Evolutionary conservation across 1,284 basidiomycete species (phyloP).

Genomic region (Inonotus hispidus): DNA sequence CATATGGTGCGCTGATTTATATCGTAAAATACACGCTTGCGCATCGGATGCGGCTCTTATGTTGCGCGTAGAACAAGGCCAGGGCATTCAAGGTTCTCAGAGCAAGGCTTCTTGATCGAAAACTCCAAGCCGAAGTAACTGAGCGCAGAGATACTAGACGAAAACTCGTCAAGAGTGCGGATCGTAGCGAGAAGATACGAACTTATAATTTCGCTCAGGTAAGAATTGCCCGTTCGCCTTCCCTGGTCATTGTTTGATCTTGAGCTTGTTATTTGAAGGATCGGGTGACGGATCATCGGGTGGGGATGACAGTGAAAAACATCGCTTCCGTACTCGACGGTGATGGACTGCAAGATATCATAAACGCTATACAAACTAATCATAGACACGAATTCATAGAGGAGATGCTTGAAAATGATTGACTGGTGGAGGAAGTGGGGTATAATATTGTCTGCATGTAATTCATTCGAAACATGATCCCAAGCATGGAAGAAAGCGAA

Average conservation of each 20-base stretch:
- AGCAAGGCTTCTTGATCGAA: constrained; percentile 77
- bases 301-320: constrained; percentile 74
- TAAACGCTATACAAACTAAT: constrained; percentile 60
- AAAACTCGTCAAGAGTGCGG: constrained; percentile 72
- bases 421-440: neutral
- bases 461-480: neutral
- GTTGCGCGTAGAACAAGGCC: constrained; percentile 64
- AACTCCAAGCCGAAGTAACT: constrained; percentile 64
- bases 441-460: neutral
- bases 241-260: neutral
- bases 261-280: constrained; percentile 43
- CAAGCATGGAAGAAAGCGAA: neutral
- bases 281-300: constrained; percentile 87
- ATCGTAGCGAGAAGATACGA: constrained; percentile 87
- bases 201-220: constrained; percentile 93
- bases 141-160: constrained; percentile 65
- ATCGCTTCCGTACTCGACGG: constrained; percentile 76
- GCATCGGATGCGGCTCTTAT: neutral
- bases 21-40: neutral
- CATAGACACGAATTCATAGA: constrained; percentile 65
- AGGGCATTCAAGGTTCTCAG: constrained; percentile 85
- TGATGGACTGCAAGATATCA: constrained; percentile 58
- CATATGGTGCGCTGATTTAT: constrained; percentile 61
- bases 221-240: neutral
- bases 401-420: constrained; percentile 44